Percentiles rank a stretch among this genome's conserved stretches.
Conservation (phyloP, 257 asterid species). For the Lycium ferocissimum region DNA sequence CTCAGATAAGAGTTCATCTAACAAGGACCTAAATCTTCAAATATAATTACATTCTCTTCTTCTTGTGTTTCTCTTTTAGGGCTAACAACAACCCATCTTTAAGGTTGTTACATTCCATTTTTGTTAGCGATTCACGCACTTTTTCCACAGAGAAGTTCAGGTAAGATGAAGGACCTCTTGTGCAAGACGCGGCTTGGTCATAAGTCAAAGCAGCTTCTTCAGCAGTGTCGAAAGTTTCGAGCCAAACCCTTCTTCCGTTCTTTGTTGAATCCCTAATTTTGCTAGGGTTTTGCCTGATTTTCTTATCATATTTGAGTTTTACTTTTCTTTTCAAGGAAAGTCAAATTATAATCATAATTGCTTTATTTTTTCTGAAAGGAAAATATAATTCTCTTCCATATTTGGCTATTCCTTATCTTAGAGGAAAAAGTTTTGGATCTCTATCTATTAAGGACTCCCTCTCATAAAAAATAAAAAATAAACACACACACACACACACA, state of each 20-base stretch:
- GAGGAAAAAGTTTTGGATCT: no score
- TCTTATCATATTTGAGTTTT: no score
- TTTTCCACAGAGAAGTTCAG: constrained; percentile 23
- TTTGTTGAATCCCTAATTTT: constrained; percentile 35
- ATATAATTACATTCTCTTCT: constrained; percentile 21
- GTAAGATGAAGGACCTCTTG: constrained; percentile 28
- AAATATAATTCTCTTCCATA: no score
- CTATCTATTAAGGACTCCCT: no score
- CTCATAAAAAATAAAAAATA: no score
- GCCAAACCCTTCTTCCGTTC: constrained; percentile 36
- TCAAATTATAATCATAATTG: no score
- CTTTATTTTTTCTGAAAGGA: no score
- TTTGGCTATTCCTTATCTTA: no score
- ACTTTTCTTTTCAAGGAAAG: no score
- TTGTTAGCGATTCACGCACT: no score
- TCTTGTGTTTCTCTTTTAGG: constrained; percentile 34
- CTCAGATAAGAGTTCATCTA: constrained; percentile 35
- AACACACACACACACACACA: no score
- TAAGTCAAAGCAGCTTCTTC: constrained; percentile 37
- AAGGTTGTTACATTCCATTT: neutral
- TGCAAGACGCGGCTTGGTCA: constrained; percentile 35
- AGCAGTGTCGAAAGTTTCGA: constrained; percentile 31
- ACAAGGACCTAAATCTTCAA: constrained; percentile 33
- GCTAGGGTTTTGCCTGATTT: no score
- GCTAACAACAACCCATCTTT: neutral